phyloP scores from a whole-genome alignment of 805 yeast species.

The Wickerhamiella allomyrinae region DNA sequence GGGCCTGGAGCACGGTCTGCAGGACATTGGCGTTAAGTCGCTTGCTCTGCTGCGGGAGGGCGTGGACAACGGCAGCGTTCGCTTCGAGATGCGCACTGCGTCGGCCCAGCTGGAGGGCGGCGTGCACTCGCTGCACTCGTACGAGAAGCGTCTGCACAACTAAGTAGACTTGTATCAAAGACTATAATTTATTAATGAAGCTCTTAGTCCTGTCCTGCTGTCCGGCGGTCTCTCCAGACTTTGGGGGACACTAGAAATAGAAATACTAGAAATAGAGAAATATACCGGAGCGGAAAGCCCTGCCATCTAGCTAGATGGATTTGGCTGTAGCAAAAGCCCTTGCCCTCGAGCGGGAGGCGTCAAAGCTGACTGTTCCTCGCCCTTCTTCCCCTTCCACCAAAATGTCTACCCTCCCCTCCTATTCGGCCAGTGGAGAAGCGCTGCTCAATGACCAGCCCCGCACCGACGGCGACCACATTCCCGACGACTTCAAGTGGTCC shows the following conservation, averaged over 20 bases:
- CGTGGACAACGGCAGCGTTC: slow-evolving; percentile 54
- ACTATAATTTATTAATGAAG: not conserved
- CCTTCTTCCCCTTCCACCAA: no score
- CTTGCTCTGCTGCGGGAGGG: slow-evolving; percentile 45
- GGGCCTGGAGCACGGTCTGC: slow-evolving; percentile 97
- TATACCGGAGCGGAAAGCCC: no score
- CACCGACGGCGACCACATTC: slow-evolving; percentile 18
- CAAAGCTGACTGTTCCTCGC: not conserved
- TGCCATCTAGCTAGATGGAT: no score
- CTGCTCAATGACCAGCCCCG: slow-evolving; percentile 4
- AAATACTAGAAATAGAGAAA: no score
- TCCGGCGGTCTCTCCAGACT: not conserved
- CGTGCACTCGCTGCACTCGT: slow-evolving; percentile 88
- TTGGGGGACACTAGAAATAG: no score
- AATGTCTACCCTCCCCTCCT: slow-evolving; percentile 2
- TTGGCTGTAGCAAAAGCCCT: no score
- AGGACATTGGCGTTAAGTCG: slow-evolving; percentile 83
- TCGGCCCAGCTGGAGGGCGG: slow-evolving; percentile 99
- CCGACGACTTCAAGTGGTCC: slow-evolving; percentile 67
- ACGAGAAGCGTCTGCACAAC: slow-evolving; percentile 93
- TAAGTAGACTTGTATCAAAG: slow-evolving; percentile 24
- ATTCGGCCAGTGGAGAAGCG: not conserved
- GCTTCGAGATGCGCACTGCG: slow-evolving; percentile 97
- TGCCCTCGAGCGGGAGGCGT: no score
- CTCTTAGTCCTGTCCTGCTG: not conserved